phyloP scores from a whole-genome alignment of 306 rosid species.

The Gastrolobium bilobum region DNA sequence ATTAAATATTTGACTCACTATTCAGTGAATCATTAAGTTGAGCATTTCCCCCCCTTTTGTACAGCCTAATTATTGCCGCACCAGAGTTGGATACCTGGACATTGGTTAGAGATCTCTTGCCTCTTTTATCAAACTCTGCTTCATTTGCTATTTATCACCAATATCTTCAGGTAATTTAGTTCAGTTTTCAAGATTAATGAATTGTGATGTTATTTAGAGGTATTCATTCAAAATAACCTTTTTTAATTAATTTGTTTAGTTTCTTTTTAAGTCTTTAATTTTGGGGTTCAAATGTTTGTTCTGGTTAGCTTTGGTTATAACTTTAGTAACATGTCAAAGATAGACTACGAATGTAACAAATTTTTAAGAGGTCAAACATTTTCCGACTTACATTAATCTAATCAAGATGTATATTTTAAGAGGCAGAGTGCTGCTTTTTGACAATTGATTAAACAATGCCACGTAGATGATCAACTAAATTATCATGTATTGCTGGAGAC shows the following conservation, averaged over 20 bases:
- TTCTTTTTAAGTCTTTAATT: constrained; percentile 8
- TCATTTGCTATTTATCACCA: constrained; percentile 98
- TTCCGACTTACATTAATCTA: background rate
- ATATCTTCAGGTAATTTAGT: constrained; percentile 80
- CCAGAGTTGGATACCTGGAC: constrained; percentile 85
- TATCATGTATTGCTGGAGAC: background rate
- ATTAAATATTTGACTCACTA: constrained; percentile 11
- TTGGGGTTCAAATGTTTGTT: constrained; percentile 24
- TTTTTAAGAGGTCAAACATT: background rate
- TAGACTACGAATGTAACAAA: background rate
- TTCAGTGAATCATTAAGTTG: constrained; percentile 18
- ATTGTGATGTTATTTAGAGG: background rate
- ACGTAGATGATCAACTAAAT: background rate
- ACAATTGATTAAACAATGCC: background rate
- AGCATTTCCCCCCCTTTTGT: constrained; percentile 9
- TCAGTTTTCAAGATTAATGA: constrained; percentile 4
- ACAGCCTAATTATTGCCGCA: constrained; percentile 89
- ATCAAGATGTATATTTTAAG: background rate
- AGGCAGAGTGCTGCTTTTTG: background rate
- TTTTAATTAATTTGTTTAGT: background rate
- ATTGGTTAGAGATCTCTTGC: constrained; percentile 71
- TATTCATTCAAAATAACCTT: background rate
- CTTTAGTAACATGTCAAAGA: constrained; percentile 27
- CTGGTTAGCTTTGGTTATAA: constrained; percentile 12
- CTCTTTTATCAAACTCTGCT: constrained; percentile 86